These are phyloP conservation scores for Suillus ampliporus DNA, from an alignment of 768 basidiomycete genomes.

Conservation along the genomic window DNA sequence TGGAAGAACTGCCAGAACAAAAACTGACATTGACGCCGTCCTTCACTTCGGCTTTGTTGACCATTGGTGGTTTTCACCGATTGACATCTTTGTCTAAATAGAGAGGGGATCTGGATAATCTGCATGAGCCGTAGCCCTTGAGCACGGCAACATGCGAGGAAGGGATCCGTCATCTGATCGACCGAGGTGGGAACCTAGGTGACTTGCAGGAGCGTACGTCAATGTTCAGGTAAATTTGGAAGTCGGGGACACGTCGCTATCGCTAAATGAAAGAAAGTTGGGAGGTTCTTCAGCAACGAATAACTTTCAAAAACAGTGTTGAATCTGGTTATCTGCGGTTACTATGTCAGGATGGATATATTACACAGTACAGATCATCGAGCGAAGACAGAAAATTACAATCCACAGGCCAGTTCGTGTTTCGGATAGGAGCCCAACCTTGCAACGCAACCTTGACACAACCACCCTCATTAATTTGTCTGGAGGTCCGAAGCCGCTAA, in stretches of 20 bases:
- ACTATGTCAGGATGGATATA: neutral
- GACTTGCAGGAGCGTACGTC: neutral
- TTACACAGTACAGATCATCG: neutral
- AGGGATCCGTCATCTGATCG: neutral
- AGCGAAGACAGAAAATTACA: neutral
- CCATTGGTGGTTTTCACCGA: neutral
- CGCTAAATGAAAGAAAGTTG: neutral
- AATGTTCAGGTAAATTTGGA: constrained; percentile 1
- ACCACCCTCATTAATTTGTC: too few relatives aligned
- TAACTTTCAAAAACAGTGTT: neutral
- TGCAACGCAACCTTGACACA: too few relatives aligned
- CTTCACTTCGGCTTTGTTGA: neutral
- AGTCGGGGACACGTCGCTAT: neutral
- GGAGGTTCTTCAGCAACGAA: neutral
- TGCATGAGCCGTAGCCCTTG: neutral
- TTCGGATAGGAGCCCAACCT: neutral
- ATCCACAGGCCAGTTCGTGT: neutral
- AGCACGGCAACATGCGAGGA: neutral
- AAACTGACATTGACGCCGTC: neutral
- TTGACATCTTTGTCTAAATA: neutral
- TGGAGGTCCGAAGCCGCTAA: constrained; percentile 2
- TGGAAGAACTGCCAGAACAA: constrained; percentile 6
- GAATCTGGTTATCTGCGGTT: neutral
- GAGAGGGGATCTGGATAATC: neutral
- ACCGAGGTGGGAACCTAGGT: constrained; percentile 3